Base-by-base conservation (phyloP, 2,329 filamentous ascomycete genomes). In the Penicillium crustosum region DNA sequence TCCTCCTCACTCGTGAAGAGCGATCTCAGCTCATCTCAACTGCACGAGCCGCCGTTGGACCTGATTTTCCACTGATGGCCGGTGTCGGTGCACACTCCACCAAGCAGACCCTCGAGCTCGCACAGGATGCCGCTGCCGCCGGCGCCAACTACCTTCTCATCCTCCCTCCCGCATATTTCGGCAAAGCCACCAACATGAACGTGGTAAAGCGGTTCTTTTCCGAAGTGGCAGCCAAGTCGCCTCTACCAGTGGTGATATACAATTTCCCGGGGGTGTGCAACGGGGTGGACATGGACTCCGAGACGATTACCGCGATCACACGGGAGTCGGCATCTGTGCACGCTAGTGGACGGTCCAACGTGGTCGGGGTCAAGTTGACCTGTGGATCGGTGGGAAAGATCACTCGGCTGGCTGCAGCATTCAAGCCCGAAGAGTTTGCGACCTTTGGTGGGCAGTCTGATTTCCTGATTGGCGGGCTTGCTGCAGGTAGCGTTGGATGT, bases 381-480 rank as follows among this genome's bases (percentile, higher is more conserved):
- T 89, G 86, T 72, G 86, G 79, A 1, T 82, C 81, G 41, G 83
- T 86, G 21, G 84, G 81, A 38, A 87, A 87, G 73, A 83, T 85
- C 63, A 83, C 82, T 15, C 78, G 84, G 4, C 72, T 86, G 3
- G 76, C 81, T 1, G 81, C 79, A 35, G 75, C 76, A 19, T 79
- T 89, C 58, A 72, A 80, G 0, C 72, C 81, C 0, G 78, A 82
- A 2, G 72, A 80, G 12, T 92, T 92, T 68, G 83, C 87, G 1
- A 83, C 86, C 0, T 91, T 85, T 66, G 88, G 87, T 0, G 89
- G 89, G 0, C 88, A 91, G 75, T 85, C 84, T 2, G 89, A 92
- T 67, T 91, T 89, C 70, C 73, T 91, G 41, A 75, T 86, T 29
- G 82, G 79, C 1, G 83, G 82, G 0, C 66, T 86, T 9, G 77